Percentiles rank a stretch among this genome's conserved stretches.
Evolutionary conservation across 2,329 filamentous ascomycete species (phyloP).

Genomic region (Ramularia endophylla): DNA sequence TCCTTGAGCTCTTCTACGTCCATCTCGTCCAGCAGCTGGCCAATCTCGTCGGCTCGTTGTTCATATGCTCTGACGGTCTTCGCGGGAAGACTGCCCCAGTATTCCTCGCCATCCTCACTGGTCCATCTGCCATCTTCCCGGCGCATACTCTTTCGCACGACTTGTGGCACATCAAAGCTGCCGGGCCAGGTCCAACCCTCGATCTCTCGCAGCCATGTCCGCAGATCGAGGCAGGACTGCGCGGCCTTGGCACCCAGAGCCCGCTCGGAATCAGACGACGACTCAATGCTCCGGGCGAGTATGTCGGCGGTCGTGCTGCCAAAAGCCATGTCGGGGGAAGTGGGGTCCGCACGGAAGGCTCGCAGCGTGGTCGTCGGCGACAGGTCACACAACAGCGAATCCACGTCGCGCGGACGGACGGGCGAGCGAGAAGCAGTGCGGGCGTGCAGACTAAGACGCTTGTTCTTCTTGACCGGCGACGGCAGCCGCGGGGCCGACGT

Average conservation of each 20-base stretch:
- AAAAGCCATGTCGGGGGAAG: constrained; percentile 3
- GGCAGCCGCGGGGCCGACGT: constrained; percentile 17
- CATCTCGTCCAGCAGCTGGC: constrained; percentile 60
- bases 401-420: constrained; percentile 23
- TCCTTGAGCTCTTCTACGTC: constrained; percentile 84
- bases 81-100: constrained; percentile 66
- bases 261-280: constrained; percentile 59
- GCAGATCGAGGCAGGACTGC: constrained; percentile 62
- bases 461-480: constrained; percentile 12
- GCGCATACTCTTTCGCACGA: constrained; percentile 21
- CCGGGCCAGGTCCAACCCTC: constrained; percentile 55
- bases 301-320: constrained; percentile 26
- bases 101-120: constrained; percentile 37
- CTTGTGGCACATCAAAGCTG: constrained; percentile 38
- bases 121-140: constrained; percentile 15
- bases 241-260: constrained; percentile 67
- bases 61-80: constrained; percentile 64
- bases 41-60: constrained; percentile 66
- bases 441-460: constrained; percentile 11
- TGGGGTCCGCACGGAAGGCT: constrained; percentile 48
- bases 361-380: constrained; percentile 56
- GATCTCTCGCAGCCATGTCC: constrained; percentile 71
- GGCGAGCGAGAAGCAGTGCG: constrained; percentile 28
- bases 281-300: constrained; percentile 52
- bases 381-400: constrained; percentile 52